Base-by-base conservation (phyloP, 345 rosid species). In the Populus deltoides region DNA sequence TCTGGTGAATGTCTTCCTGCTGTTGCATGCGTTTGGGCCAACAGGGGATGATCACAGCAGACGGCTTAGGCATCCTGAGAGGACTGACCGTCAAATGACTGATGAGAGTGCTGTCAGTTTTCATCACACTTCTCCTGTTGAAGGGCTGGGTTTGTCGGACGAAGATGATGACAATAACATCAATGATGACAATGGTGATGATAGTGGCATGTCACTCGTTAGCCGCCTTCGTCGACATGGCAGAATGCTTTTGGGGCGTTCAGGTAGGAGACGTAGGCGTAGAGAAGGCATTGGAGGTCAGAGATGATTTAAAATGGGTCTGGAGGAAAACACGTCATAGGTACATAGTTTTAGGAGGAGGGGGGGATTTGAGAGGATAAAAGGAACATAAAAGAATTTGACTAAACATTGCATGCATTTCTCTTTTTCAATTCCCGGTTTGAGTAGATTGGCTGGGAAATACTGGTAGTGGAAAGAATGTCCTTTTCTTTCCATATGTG, bases 11-110 rank as follows among this genome's bases (percentile, higher is more conserved):
- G 90, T 91, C 61, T 88, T 93, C 76, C 82, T 93, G 62, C 76
- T 93, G 77, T 77, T 91, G 86, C 92, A 91, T 66, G 98, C 99
- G 16, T 89, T 92, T 85, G 97, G 92, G 36, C 86, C 87, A 72
- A 76, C 94, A 6, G 91, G 92, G 70, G 87, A 80, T 77, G 79
- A 86, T 70, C 84, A 86, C 5, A 67, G 85, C 68, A 83, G 92
- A 78, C 83, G 83, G 73, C 67, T 74, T 68, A 77, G 90, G 84
- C 88, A 79, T 66, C 70, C 82, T n/a, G 87, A 81, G 72, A 85
- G 82, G 76, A 36, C 78, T 11, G 49, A 63, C 79, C 76, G 67
- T 20, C 79, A 27, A 55, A 53, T 85, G 51, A 62, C 82, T 6
- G 86, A 86, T 39, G 86, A 86, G 71, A 86, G 59, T 83, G 78